phyloP scores from a whole-genome alignment of 2,329 filamentous ascomycete species.

The Xylaria sp. region DNA sequence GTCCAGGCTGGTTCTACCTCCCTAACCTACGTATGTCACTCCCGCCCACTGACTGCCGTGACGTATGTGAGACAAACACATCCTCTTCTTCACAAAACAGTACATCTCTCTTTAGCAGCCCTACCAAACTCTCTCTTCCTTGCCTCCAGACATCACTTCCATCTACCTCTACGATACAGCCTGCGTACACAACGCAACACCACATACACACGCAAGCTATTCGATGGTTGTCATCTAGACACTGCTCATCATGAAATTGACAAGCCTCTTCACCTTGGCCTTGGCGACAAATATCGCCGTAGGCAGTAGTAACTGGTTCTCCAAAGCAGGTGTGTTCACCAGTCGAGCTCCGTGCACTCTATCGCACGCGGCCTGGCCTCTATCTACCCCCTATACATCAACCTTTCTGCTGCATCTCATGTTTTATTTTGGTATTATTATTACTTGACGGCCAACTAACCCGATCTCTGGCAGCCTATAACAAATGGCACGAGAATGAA shows the following conservation, averaged over 20 bases:
- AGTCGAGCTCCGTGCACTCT: background rate
- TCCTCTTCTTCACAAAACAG: constrained; percentile 11
- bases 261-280: constrained; percentile 75
- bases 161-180: background rate
- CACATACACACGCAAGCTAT: background rate
- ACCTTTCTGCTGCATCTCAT: no score
- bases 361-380: background rate
- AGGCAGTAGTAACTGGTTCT: constrained; percentile 87
- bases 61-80: constrained; percentile 38
- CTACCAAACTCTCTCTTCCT: background rate
- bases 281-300: constrained; percentile 76
- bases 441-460: constrained; percentile 40
- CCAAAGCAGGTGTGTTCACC: constrained; percentile 77
- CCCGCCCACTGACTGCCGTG: constrained; percentile 29
- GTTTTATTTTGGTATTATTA: background rate
- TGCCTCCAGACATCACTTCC: background rate
- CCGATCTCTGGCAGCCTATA: constrained; percentile 75
- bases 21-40: constrained; percentile 4
- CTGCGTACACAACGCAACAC: background rate
- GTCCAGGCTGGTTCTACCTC: background rate
- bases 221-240: background rate
- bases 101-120: constrained; percentile 6
- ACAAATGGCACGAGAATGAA: constrained; percentile 99
- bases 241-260: constrained; percentile 76
- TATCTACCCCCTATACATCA: background rate